phyloP scores from a whole-genome alignment of 768 basidiomycete genomes.

The Zangia roseola region DNA sequence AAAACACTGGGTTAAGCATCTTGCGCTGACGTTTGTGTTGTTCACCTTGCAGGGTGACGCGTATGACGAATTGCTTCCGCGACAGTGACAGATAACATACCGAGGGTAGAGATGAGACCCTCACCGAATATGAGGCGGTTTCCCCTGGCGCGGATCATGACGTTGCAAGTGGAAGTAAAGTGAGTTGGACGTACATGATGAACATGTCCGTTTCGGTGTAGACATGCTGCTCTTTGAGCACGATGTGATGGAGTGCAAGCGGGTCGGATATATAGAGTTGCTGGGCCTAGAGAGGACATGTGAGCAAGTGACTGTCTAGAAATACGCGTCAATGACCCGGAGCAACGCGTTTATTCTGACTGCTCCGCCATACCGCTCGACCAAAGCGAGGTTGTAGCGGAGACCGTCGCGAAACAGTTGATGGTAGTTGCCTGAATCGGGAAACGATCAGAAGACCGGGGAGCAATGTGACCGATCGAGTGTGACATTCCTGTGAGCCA shows the following conservation, averaged over 20 bases:
- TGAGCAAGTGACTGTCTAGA: background rate
- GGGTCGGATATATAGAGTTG: constrained; percentile 40
- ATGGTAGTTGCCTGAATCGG: constrained; percentile 31
- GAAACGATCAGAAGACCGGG: background rate
- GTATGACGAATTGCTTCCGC: background rate
- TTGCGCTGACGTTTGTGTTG: constrained; percentile 33
- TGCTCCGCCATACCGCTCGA: constrained; percentile 33
- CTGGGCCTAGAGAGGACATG: constrained; percentile 12
- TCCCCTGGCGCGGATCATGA: constrained; percentile 11
- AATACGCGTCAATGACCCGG: constrained; percentile 23
- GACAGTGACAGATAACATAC: constrained; percentile 15
- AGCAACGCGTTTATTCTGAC: constrained; percentile 36
- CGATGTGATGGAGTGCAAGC: constrained; percentile 36
- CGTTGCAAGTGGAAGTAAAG: background rate
- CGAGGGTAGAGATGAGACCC: constrained; percentile 38
- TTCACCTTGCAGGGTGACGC: constrained; percentile 19
- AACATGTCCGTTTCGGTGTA: constrained; percentile 39
- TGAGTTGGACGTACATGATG: constrained; percentile 23
- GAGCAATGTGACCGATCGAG: too few relatives aligned
- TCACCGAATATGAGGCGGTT: constrained; percentile 37
- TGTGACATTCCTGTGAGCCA: constrained; percentile 33
- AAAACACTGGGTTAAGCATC: constrained; percentile 35
- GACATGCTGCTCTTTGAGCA: constrained; percentile 36
- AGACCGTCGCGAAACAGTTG: constrained; percentile 33
- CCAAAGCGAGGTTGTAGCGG: constrained; percentile 31